Evolutionary conservation across 176 grass and related monocot genomes (phyloP).

Genomic region (Cymbopogon citratus): DNA sequence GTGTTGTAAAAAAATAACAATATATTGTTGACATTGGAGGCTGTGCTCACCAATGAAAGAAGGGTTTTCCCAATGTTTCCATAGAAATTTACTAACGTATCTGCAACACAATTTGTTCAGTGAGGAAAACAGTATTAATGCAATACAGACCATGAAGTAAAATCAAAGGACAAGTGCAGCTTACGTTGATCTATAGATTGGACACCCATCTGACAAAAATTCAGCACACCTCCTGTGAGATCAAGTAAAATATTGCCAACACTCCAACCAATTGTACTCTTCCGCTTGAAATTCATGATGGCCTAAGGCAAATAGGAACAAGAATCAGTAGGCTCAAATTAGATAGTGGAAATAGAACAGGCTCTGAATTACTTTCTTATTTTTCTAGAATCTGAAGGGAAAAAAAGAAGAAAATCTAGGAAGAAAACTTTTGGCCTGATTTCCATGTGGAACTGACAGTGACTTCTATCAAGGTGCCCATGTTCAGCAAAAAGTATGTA

Average conservation of each 20-base stretch:
- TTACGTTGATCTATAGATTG: slow-evolving; percentile 93
- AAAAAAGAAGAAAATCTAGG: background rate
- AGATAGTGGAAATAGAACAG: background rate
- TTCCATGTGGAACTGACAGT: background rate
- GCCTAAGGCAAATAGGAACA: slow-evolving; percentile 39
- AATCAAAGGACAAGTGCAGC: slow-evolving; percentile 9
- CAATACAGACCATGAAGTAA: background rate
- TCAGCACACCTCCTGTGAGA: slow-evolving; percentile 68
- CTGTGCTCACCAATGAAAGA: slow-evolving; percentile 78
- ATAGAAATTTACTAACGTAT: slow-evolving; percentile 84
- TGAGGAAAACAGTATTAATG: slow-evolving; percentile 4
- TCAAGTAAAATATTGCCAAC: slow-evolving; percentile 98
- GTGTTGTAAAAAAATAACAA: background rate
- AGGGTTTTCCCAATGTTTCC: slow-evolving; percentile 95
- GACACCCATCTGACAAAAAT: slow-evolving; percentile 90
- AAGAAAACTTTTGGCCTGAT: background rate
- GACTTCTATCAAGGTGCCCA: background rate
- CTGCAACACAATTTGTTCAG: slow-evolving; percentile 45
- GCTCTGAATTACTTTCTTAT: background rate
- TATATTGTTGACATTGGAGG: background rate
- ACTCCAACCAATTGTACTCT: slow-evolving; percentile 96
- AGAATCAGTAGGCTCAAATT: background rate
- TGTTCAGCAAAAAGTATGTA: background rate
- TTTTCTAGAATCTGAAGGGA: background rate
- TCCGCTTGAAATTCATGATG: slow-evolving; percentile 78